Base-by-base conservation (phyloP, 495 filamentous ascomycete species). In the Elasticomyces elasticus region DNA sequence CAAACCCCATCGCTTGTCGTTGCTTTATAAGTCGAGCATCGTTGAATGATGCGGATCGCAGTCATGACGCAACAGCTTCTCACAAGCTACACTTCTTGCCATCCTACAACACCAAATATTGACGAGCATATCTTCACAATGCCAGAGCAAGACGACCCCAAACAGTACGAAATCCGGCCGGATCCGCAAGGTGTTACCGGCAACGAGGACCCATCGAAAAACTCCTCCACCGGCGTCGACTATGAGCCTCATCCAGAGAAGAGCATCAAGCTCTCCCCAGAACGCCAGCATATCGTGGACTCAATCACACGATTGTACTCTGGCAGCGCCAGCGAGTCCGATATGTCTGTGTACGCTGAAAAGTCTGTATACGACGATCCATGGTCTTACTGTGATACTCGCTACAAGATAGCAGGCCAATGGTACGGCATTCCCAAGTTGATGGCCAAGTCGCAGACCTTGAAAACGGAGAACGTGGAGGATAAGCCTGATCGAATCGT, bases 371-470 rank as follows among this genome's bases (percentile, higher is more conserved):
- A 76, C 46, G 74, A 76, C 52, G 73, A 76, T 58, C 69, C 72
- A 0, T 76, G 69, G 65, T 73, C 71, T 54, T 76, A 69, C 56
- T 76, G 72, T 55, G 72, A 76, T 62, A 72, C 69, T 0, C 63
- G 73, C 44, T 75, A 72, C 52, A 74, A 74, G 53, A 74, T 75
- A 60, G 71, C 72, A 17, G 71, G 73, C 23, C 72, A 76, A 60
- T 76, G 73, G 71, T 76, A 71, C 55, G 72, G 74, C 6, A 71
- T 76, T 25, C 73, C 74, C 6, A 71, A 65, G 59, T 48, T 73
- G 5, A 69, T 77, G 55, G 53, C 65, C 2, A 60, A 60, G 7
- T 69, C 70, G 11, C 49, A 58, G n/a, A 75, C 72, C 0, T 42
- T 74, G 2, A 62, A 59, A 9, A 74, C 68, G 0, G 68, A 76